Percentiles rank a stretch among this genome's conserved stretches.
phyloP scores from a whole-genome alignment of 257 asterid genomes.

The Solanum bulbocastanum region DNA sequence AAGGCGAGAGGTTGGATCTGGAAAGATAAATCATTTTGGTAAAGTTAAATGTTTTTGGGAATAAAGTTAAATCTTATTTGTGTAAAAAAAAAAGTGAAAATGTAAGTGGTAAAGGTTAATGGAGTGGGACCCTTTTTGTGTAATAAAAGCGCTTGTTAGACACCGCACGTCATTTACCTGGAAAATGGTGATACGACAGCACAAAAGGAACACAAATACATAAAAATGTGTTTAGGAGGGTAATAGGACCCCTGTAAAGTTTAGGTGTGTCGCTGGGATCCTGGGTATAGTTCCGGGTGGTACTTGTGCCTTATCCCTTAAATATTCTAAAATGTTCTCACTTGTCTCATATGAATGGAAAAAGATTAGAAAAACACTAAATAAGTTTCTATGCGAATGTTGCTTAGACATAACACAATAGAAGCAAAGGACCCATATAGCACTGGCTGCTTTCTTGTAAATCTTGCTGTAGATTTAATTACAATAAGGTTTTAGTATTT shows the following conservation, averaged over 20 bases:
- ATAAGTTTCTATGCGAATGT: not conserved
- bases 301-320: not conserved
- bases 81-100: not conserved
- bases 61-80: not conserved
- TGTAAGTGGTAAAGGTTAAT: not conserved
- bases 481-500: not conserved
- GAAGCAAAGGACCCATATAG: not conserved
- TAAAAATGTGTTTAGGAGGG: not conserved
- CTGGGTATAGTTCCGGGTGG: not conserved
- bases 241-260: not conserved
- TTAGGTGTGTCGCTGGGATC: not conserved
- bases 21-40: not conserved
- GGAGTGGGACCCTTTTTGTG: not conserved
- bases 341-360: not conserved
- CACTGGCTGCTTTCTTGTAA: not conserved
- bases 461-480: not conserved
- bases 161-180: not conserved
- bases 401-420: not conserved
- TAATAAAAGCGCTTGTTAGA: not conserved
- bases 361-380: not conserved
- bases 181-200: not conserved
- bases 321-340: not conserved
- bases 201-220: not conserved
- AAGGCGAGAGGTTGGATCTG: not conserved
- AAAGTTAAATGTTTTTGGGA: not conserved